Evolutionary conservation across 768 basidiomycete genomes (phyloP), one percentile per base, ranked within the genome.

Genomic region (Ephemerocybe angulata): DNA sequence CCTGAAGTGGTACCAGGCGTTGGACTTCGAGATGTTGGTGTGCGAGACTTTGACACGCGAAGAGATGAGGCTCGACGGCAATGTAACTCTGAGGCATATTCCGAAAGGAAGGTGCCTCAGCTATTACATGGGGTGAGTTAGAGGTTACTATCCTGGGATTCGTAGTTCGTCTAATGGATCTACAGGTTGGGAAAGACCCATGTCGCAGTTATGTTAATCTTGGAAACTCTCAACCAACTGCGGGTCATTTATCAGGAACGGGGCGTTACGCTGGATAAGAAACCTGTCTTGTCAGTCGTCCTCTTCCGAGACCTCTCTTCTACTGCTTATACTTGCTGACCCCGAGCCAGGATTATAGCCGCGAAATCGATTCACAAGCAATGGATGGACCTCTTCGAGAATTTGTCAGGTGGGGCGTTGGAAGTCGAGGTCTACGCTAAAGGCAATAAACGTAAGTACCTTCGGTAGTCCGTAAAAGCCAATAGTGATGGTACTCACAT

Each of bases 101-200:
- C 28, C 53, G 21, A 41, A 54, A 25, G 53, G 53, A 6, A 54
- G 29, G 53, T 46, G 44, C 15, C 21, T 54, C 19, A 10, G n/a
- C 29, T 54, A 54, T 27, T 3, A 44, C 15, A 54, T 54, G 53
- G 53, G 53, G 53, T 54, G 29, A 41, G 53, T 54, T 6, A 4
- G 42, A 5, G 50, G 17, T 24, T 7, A 25, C 28, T 10, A 21
- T 28, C 22, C 35, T 21, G 40, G 6, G 15, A 24, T 30, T 29
- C 7, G 19, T 24, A 30, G 4, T 30, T 7, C 3, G 10, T 12
- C 43, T 22, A 10, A 41, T 35, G 27, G 21, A n/a, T 25, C n/a
- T 33, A 3, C 6, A 54, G 53, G 19, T 19, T 37, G 15, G 53
- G 53, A 11, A 54, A 54, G 31, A 54, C 53, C 3, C 53, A 54